A percentile compares a stretch with the other conserved stretches of the same genome.
Evolutionary conservation across 305 asterid genomes (phyloP).

Genomic region (Fraxinus nigra): DNA sequence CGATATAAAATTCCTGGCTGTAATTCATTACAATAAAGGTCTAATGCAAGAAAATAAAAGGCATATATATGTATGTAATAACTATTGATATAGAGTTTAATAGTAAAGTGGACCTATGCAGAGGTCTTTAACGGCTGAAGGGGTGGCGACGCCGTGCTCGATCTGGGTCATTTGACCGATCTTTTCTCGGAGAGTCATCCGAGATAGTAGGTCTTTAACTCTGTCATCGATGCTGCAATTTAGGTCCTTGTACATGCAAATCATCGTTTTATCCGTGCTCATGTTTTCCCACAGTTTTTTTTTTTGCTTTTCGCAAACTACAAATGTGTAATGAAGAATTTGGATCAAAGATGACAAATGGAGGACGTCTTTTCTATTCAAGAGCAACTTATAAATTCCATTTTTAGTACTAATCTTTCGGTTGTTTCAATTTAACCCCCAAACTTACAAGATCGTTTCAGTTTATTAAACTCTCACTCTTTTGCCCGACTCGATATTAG

Average conservation of each 20-base stretch:
- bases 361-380: neutral
- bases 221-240: conserved; percentile 35
- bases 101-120: conserved; percentile 29
- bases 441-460: neutral
- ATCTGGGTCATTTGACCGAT: conserved; percentile 52
- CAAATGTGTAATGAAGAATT: neutral
- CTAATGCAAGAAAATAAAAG: neutral
- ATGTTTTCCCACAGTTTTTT: neutral
- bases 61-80: neutral
- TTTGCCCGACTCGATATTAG: neutral
- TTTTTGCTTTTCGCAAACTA: neutral
- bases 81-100: neutral
- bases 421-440: neutral
- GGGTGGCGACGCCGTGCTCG: conserved; percentile 39
- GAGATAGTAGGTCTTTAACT: conserved; percentile 39
- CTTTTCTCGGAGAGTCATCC: conserved; percentile 48
- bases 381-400: neutral
- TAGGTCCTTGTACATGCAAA: conserved; percentile 41
- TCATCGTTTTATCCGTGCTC: conserved; percentile 11
- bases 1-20: neutral
- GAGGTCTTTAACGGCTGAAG: conserved; percentile 29
- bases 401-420: neutral
- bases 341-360: neutral
- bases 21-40: neutral
- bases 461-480: neutral